Percentiles rank a stretch among this genome's conserved stretches.
Evolutionary conservation across 768 basidiomycete genomes (phyloP).

Genomic region (Leccinum disarticulatum): DNA sequence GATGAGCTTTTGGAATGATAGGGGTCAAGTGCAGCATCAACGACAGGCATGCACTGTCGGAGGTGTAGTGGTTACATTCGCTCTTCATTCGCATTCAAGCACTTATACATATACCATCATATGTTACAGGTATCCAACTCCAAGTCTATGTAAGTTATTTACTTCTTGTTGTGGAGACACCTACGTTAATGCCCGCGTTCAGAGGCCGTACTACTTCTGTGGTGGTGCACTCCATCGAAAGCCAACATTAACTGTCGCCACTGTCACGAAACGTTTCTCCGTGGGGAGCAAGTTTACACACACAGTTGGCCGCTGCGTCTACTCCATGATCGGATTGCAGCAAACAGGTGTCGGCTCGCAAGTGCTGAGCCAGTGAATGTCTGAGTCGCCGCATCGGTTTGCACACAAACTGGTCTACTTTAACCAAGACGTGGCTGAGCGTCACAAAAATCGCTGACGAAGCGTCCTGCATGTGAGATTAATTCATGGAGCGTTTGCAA

Average conservation of each 20-base stretch:
- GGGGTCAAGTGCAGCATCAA: no score
- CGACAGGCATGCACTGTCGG: no score
- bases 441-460: conserved; percentile 42
- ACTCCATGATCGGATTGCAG: conserved; percentile 9
- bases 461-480: conserved; percentile 59
- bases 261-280: conserved; percentile 15
- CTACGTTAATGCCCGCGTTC: conserved; percentile 33
- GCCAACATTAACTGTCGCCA: conserved; percentile 8
- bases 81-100: conserved; percentile 9
- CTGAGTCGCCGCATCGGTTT: conserved; percentile 61
- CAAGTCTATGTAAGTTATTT: conserved; percentile 54
- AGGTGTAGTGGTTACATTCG: conserved; percentile 23
- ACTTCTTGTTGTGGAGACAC: conserved; percentile 10
- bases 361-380: conserved; percentile 64
- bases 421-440: background rate
- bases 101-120: background rate
- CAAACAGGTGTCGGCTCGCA: conserved; percentile 54
- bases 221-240: conserved; percentile 49
- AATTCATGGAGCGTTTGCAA: conserved; percentile 1
- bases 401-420: conserved; percentile 35
- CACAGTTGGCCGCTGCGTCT: background rate
- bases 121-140: conserved; percentile 26
- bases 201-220: conserved; percentile 50
- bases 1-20: no score
- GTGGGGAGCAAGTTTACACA: conserved; percentile 70